phyloP scores from a whole-genome alignment of 2,329 filamentous ascomycete species.

The Scleromitrula shiraiana region DNA sequence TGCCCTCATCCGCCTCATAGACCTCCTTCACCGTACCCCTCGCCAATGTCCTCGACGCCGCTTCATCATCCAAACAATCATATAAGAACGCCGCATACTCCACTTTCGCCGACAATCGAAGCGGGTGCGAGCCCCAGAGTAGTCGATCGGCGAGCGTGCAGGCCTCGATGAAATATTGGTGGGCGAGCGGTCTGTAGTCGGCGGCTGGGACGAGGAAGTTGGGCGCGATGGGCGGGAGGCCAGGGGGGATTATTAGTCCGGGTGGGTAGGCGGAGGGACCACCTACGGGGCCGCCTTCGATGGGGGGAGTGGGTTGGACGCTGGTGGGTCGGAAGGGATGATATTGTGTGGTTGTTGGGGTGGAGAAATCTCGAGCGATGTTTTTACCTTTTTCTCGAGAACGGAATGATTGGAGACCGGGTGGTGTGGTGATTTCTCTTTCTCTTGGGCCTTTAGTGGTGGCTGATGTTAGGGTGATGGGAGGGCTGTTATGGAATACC shows the following conservation, averaged over 20 bases:
- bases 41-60: slow-evolving; percentile 68
- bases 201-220: slow-evolving; percentile 72
- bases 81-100: slow-evolving; percentile 91
- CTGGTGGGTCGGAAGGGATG: slow-evolving; percentile 24
- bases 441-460: no score
- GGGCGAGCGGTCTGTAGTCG: slow-evolving; percentile 78
- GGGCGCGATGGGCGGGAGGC: slow-evolving; percentile 42
- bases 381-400: slow-evolving; percentile 27
- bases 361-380: slow-evolving; percentile 20
- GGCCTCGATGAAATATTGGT: slow-evolving; percentile 72
- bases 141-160: slow-evolving; percentile 64
- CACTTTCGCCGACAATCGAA: slow-evolving; percentile 82
- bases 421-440: slow-evolving; percentile 35
- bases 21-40: slow-evolving; percentile 81
- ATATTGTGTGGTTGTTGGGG: no score
- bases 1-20: slow-evolving; percentile 82
- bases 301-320: slow-evolving; percentile 27
- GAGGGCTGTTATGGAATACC: slow-evolving; percentile 85
- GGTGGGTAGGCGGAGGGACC: no score
- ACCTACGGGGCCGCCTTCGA: slow-evolving; percentile 39
- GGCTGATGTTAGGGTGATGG: slow-evolving; percentile 39
- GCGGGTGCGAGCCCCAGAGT: slow-evolving; percentile 80
- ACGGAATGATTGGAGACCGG: slow-evolving; percentile 26
- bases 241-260: slow-evolving; percentile 31
- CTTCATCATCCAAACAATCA: slow-evolving; percentile 79